Evolutionary conservation across 108 stramenopile genomes (phyloP), one percentile per base, ranked within the genome.

Genomic region (Cyclotella atomus): DNA sequence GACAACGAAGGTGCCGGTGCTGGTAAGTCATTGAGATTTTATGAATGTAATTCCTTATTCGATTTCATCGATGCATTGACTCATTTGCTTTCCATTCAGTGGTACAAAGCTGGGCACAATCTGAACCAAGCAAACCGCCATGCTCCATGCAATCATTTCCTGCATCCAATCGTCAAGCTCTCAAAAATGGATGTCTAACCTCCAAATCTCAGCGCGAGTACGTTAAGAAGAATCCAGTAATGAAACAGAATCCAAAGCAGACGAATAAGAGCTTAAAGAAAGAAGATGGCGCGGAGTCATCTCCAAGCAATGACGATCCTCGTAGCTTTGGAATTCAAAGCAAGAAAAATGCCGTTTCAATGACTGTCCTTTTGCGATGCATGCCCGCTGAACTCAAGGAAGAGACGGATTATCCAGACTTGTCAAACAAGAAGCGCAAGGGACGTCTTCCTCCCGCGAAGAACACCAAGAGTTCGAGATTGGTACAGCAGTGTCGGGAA

Each of bases 91-190:
- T 19, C 45, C n/a, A 28, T 50, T 71, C 47, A 82, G 81, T 82
- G 27, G 33, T 82, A n/a, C 76, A 82, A 49, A 77, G 70, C 34
- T 82, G 81, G 81, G 70, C 75, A 1, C 53, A 65, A 6, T 46
- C 59, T 24, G 63, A 69, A 46, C 65, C 78, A n/a, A 70, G 66
- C 0, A 67, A 70, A 54, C 71, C 70, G 20, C 62, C 79, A 8
- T 64, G 71, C 30, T 74, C 77, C 8, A 73, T 78, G 77, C 81
- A 73, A 65, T 77, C 70, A 47, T 85, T 82, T 59, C 84, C 84
- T 21, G 81, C 76, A 27, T 81, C 84, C 21, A 85, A 82, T 65
- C 76, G 81, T 17, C 60, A 73, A 50, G 84, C 84, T 1, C 77
- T 85, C 8, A 75, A 65, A 47, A 41, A 78, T n/a, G 84, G 84